These are phyloP conservation scores for Sindora glabra DNA, from an alignment of 306 rosid species.

Conservation along the genomic window DNA sequence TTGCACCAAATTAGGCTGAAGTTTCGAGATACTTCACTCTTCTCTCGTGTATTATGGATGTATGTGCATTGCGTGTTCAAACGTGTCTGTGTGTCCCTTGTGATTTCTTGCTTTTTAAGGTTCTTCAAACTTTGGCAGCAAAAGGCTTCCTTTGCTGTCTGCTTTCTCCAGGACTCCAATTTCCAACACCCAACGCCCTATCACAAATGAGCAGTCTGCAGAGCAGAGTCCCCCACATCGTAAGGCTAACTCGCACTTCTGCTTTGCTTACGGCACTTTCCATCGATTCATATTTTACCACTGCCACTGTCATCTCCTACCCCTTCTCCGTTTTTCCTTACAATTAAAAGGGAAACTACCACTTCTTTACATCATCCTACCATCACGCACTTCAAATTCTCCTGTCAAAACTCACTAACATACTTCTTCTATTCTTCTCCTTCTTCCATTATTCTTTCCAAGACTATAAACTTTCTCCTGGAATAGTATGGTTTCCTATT, in stretches of 20 bases:
- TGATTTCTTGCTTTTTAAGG: conserved; percentile 32
- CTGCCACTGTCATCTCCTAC: no score
- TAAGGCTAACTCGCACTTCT: conserved; percentile 27
- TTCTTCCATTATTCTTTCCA: no score
- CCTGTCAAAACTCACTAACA: background rate
- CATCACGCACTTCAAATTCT: conserved; percentile 11
- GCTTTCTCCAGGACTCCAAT: conserved; percentile 33
- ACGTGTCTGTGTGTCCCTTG: conserved; percentile 6
- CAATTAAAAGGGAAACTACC: background rate
- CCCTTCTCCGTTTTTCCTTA: conserved; percentile 3
- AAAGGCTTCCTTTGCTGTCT: conserved; percentile 20
- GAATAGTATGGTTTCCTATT: no score
- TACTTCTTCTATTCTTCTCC: background rate
- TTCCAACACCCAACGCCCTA: conserved; percentile 34
- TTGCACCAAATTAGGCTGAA: no score
- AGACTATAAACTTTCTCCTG: no score
- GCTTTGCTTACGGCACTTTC: background rate
- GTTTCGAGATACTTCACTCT: no score
- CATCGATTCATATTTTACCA: no score
- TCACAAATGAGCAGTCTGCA: background rate
- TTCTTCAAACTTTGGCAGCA: conserved; percentile 20
- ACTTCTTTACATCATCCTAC: conserved; percentile 14
- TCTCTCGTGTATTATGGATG: no score
- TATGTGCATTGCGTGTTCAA: conserved; percentile 52
- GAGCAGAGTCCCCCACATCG: conserved; percentile 46